Conservation (phyloP, 2,329 filamentous ascomycete genomes). For the Diatrype stigma region DNA sequence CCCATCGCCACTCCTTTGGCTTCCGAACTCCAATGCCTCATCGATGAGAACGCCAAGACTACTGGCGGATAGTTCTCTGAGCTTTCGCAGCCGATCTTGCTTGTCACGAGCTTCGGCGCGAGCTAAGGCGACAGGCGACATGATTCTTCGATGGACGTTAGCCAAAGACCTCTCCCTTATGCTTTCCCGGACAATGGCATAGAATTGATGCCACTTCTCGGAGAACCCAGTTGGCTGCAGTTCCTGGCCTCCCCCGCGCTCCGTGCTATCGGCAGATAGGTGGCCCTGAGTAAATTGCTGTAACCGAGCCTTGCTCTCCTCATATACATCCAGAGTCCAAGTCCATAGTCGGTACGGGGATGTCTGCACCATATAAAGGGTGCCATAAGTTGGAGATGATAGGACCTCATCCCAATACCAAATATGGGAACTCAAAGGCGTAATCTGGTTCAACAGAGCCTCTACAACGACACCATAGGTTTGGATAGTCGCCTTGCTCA, state of each 20-base stretch:
- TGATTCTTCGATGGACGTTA: slow-evolving; percentile 66
- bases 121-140: slow-evolving; percentile 74
- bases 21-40: slow-evolving; percentile 70
- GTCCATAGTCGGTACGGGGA: slow-evolving; percentile 71
- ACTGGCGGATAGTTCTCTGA: slow-evolving; percentile 78
- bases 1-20: slow-evolving; percentile 52
- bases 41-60: slow-evolving; percentile 84
- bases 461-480: slow-evolving; percentile 78
- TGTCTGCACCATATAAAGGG: slow-evolving; percentile 81
- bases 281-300: slow-evolving; percentile 27
- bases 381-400: slow-evolving; percentile 71
- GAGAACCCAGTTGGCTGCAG: slow-evolving; percentile 37
- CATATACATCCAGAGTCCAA: slow-evolving; percentile 67
- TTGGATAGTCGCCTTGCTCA: slow-evolving; percentile 90
- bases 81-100: slow-evolving; percentile 63
- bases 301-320: slow-evolving; percentile 50
- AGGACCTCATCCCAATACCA: slow-evolving; percentile 95
- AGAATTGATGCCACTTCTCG: slow-evolving; percentile 66
- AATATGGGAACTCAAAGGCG: slow-evolving; percentile 78
- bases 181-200: slow-evolving; percentile 71
- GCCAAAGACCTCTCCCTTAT: slow-evolving; percentile 68
- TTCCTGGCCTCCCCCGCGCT: slow-evolving; percentile 19
- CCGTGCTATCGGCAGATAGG: slow-evolving; percentile 25
- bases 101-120: slow-evolving; percentile 73
- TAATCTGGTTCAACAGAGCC: slow-evolving; percentile 75